Base-by-base conservation (phyloP, 1,284 basidiomycete species). In the Cryptococcus sp. region DNA sequence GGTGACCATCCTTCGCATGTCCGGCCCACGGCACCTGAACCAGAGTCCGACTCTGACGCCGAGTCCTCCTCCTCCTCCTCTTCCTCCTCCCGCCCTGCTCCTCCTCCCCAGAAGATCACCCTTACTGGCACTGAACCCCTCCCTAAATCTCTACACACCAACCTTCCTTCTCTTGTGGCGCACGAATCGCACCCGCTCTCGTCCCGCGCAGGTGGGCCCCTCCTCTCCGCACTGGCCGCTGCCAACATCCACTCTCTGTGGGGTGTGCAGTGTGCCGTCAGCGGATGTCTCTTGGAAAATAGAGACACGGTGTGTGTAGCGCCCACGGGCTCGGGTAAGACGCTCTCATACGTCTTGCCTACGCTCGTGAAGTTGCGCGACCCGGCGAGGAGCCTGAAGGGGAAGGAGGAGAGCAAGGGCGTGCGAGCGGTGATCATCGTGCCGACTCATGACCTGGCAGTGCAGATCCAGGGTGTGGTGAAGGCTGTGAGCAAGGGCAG, bases 271-370 rank as follows among this genome's bases (percentile, higher is more conserved):
- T 73, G 72, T 33, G 68, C 71, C 6, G 69, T 75, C 7, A 59
- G 56, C 13, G 73, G 75, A 5, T 63, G 63, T 37, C 40, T 75
- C 20, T 52, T 76, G 52, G 62, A 87, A 83, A 81, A 79, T 56
- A 84, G 88, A 55, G 91, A 97, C 75, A 81, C 95, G 20, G 85
- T 89, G 61, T 93, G 91, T 23, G 88, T 96, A 28, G 94, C 94
- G 1, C 93, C 93, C 0, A 97, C 93, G 0, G 93, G 93, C 53
- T 93, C 90, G 4, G 93, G 93, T 56, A 97, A 97, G 79, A 97
- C 93, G 0, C 80, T 96, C 4, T 84, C 91, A 1, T 97, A 95
- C 76, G 81, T 94, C 21, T 78, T 95, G 11, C 92, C 93, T 0
- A 81, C 91, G 24, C 82, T 96, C 58, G 79, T 87, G 2, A 77